Evolutionary conservation across 192 early-diverging fungal genomes (phyloP).

Genomic region (Podila epigama): DNA sequence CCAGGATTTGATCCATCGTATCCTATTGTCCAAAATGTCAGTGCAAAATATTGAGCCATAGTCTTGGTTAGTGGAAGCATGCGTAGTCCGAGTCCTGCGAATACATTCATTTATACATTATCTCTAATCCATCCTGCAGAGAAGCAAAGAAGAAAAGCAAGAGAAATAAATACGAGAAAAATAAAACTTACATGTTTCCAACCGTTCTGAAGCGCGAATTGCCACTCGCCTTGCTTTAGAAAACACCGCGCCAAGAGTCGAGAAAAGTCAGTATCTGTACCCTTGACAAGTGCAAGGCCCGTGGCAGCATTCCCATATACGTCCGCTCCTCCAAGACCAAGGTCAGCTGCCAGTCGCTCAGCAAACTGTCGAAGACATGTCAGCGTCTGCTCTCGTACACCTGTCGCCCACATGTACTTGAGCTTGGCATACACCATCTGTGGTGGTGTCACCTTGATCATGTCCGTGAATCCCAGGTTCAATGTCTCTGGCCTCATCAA

Average conservation of each 20-base stretch:
- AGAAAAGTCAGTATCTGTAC: conserved; percentile 28
- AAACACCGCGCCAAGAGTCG: conserved; percentile 81
- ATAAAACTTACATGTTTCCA: conserved; percentile 41
- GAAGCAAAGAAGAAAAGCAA: neutral
- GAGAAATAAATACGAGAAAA: neutral
- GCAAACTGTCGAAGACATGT: conserved; percentile 82
- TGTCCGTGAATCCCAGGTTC: conserved; percentile 16
- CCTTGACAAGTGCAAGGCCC: conserved; percentile 5
- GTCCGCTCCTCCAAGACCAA: conserved; percentile 53
- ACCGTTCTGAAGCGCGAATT: conserved; percentile 60
- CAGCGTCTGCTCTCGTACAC: conserved; percentile 71
- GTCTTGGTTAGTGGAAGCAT: too few relatives aligned
- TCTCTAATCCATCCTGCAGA: too few relatives aligned
- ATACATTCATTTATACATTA: too few relatives aligned
- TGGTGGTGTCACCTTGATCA: conserved; percentile 52
- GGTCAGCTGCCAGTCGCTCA: conserved; percentile 72
- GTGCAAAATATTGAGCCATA: neutral
- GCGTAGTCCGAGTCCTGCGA: too few relatives aligned
- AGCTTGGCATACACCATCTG: conserved; percentile 90
- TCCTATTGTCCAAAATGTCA: conserved; percentile 41
- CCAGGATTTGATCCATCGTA: conserved; percentile 72
- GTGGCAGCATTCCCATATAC: conserved; percentile 24
- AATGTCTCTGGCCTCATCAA: conserved; percentile 49
- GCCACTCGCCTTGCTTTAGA: conserved; percentile 96
- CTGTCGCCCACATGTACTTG: conserved; percentile 88